phyloP scores from a whole-genome alignment of 2,329 filamentous ascomycete species.

The Pseudogymnoascus sp. region DNA sequence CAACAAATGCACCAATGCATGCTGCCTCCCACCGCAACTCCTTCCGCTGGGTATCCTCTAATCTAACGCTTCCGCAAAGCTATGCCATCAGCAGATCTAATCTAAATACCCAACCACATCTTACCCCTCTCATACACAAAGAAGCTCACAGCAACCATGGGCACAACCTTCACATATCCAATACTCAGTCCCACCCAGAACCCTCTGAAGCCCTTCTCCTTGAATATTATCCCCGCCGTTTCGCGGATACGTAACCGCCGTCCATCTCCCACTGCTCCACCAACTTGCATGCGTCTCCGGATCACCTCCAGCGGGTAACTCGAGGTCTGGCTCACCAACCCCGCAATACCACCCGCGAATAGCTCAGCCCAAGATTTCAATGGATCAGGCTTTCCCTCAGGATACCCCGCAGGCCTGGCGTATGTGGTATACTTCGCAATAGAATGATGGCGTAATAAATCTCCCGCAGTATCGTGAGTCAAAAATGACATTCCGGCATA shows the following conservation, averaged over 20 bases:
- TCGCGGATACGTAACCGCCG: slow-evolving; percentile 71
- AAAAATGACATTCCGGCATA: slow-evolving; percentile 96
- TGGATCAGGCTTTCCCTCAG: slow-evolving; percentile 58
- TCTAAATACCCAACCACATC: slow-evolving; percentile 58
- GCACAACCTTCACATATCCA: slow-evolving; percentile 89
- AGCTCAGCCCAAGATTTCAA: slow-evolving; percentile 85
- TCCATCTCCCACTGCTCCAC: slow-evolving; percentile 87
- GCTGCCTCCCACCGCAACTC: slow-evolving; percentile 5
- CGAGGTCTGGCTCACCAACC: slow-evolving; percentile 81
- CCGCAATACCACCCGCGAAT: slow-evolving; percentile 74
- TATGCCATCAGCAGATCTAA: slow-evolving; percentile 4
- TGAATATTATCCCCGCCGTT: slow-evolving; percentile 67
- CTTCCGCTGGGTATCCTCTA: slow-evolving; percentile 3
- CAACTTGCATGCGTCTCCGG: slow-evolving; percentile 89
- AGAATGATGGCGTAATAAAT: slow-evolving; percentile 65
- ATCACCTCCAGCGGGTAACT: slow-evolving; percentile 95
- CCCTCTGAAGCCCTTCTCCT: slow-evolving; percentile 69
- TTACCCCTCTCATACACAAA: slow-evolving; percentile 62
- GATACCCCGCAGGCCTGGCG: slow-evolving; percentile 50
- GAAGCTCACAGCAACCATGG: slow-evolving; percentile 70
- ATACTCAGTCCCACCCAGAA: slow-evolving; percentile 93
- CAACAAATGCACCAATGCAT: slow-evolving; percentile 8
- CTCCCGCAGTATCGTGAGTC: slow-evolving; percentile 84
- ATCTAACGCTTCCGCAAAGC: neutral
- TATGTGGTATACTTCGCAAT: slow-evolving; percentile 71